Evolutionary conservation across 768 basidiomycete genomes (phyloP).

Genomic region (Pleurotus djamor): DNA sequence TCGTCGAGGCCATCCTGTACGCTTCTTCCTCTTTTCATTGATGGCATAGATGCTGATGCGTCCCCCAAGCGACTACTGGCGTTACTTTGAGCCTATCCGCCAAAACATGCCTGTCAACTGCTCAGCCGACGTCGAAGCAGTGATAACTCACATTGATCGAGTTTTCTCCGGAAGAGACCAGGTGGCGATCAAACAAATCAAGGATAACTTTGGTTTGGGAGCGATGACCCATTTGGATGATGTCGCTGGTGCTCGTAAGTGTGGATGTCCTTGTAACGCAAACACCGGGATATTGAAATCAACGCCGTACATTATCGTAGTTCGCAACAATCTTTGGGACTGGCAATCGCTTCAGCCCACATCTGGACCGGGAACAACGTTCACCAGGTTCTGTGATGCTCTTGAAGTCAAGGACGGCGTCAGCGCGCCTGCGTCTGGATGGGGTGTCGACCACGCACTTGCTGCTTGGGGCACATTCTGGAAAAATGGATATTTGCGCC

Average conservation of each 20-base stretch:
- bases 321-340: conserved; percentile 59
- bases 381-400: conserved; percentile 66
- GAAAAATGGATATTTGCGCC: conserved; percentile 43
- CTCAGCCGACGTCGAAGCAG: conserved; percentile 67
- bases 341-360: conserved; percentile 65
- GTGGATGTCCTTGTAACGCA: conserved; percentile 4
- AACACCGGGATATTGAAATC: conserved; percentile 11
- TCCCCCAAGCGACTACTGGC: conserved; percentile 50
- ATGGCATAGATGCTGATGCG: not conserved
- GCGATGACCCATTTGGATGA: conserved; percentile 62
- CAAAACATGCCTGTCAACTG: conserved; percentile 71
- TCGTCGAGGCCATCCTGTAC: conserved; percentile 59
- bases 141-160: conserved; percentile 58
- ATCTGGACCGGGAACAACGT: conserved; percentile 39
- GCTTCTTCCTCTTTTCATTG: conserved; percentile 9
- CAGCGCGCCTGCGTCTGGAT: conserved; percentile 47
- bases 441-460: conserved; percentile 62
- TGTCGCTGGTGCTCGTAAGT: conserved; percentile 55
- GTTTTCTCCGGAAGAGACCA: conserved; percentile 45
- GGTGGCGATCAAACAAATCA: conserved; percentile 49
- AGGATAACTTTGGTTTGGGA: conserved; percentile 58
- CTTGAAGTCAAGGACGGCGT: conserved; percentile 61
- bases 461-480: conserved; percentile 60
- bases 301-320: conserved; percentile 26
- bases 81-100: conserved; percentile 71